Evolutionary conservation across 495 filamentous ascomycete species (phyloP).

Genomic region (Sordaria brevicollis): DNA sequence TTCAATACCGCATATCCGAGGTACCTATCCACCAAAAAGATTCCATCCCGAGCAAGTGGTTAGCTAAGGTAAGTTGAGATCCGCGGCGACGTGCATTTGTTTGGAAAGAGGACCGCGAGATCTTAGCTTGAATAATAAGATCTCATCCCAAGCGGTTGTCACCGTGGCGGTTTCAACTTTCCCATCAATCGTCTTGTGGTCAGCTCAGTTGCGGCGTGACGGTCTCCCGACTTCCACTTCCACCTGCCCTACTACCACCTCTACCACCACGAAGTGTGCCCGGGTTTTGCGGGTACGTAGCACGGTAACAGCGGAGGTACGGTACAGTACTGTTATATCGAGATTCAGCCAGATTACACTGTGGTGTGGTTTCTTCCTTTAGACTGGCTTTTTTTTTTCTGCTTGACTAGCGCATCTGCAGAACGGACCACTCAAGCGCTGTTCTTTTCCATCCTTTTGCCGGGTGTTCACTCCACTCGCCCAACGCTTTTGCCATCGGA

Average conservation of each 20-base stretch:
- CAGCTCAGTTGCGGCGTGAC: neutral
- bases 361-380: neutral
- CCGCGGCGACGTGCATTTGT: neutral
- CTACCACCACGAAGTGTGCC: neutral
- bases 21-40: neutral
- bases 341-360: neutral
- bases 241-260: neutral
- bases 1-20: neutral
- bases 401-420: neutral
- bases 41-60: neutral
- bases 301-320: neutral
- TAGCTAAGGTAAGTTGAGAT: neutral
- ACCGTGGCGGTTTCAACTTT: neutral
- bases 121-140: neutral
- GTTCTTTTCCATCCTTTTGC: neutral
- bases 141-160: neutral
- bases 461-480: neutral
- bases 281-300: neutral
- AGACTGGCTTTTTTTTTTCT: neutral
- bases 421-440: neutral
- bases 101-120: neutral
- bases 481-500: neutral
- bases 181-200: neutral
- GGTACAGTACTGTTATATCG: neutral
- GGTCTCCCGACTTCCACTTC: neutral